phyloP scores from a whole-genome alignment of 2,329 filamentous ascomycete species.

The Exophiala viscosa region DNA sequence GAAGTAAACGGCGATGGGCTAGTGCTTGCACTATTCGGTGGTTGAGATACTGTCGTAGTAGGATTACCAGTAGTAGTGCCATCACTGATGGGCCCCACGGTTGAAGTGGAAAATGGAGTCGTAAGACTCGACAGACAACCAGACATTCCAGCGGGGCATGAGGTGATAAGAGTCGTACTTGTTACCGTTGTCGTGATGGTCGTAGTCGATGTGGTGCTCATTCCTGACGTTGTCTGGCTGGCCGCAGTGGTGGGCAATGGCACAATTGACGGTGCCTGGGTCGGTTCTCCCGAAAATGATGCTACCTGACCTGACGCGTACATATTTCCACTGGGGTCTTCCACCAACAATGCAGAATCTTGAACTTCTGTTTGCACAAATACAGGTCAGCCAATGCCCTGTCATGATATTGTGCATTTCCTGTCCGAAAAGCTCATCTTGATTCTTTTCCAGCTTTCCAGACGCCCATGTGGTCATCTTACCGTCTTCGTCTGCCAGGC shows the following conservation, averaged over 20 bases:
- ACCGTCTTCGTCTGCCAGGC: constrained; percentile 19
- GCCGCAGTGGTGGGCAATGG: constrained; percentile 14
- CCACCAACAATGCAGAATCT: constrained; percentile 22
- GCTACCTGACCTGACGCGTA: constrained; percentile 18
- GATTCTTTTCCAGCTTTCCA: background rate
- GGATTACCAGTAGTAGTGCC: background rate
- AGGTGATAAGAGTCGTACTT: constrained; percentile 11
- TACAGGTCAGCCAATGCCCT: background rate
- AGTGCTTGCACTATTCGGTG: background rate
- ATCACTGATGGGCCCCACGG: background rate
- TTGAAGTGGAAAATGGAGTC: background rate
- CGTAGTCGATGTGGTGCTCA: background rate
- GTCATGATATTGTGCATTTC: background rate
- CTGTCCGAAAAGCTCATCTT: background rate
- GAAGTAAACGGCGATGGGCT: background rate
- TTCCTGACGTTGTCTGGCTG: background rate
- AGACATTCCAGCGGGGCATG: constrained; percentile 2
- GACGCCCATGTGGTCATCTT: constrained; percentile 7
- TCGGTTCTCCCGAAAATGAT: constrained; percentile 21
- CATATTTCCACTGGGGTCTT: constrained; percentile 15
- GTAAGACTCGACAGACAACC: constrained; percentile 1
- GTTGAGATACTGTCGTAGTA: background rate
- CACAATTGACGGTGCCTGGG: constrained; percentile 10
- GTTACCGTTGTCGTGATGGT: constrained; percentile 13
- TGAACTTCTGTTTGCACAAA: constrained; percentile 8